Base-by-base conservation (phyloP, 352 stramenopile species). In the Peronospora tabacina region DNA sequence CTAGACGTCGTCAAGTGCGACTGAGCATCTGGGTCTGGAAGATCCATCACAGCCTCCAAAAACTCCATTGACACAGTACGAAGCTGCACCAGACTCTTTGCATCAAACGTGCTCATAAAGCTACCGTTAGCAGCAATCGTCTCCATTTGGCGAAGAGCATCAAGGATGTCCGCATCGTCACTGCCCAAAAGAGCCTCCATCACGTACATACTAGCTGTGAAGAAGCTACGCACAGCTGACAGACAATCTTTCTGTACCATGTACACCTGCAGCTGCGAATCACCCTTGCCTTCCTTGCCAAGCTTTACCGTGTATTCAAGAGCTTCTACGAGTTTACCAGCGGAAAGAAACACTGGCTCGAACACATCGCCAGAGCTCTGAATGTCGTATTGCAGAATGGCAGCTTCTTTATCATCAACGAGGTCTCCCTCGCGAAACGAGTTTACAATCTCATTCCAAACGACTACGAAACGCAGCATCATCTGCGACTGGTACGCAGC, bases 361-460 rank as follows among this genome's bases (percentile, higher is more conserved):
- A 87, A 87, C 6, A 90, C 77, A 34, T 87, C 75, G 12, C 78
- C 78, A 0, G 63, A 74, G 50, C 70, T 78, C 40, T 77, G 72
- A 26, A 90, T 85, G 43, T 87, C 78, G 54, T 85, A 86, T 42
- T 85, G 72, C 40, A 86, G 34, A 38, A 87, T 85, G 2, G 71
- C 70, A 9, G 76, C 76, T 46, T 87, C 76, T 50, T 85, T 87
- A 49, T 87, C 76, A 49, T 87, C 76, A 1, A 87, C 61, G 20
- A 87, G 49, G 22, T 87, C 76, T 29, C 73, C 74, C 59, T 85
- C 73, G 13, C 76, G 73, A 62, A 85, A 87, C 32, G 73, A 85
- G 55, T 87, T 87, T 8, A 87, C 75, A 13, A 85, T 79, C 42
- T 87, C 76, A 50, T 87, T 87, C 76, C 76, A 87, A 12, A 87